Evolutionary conservation across 495 filamentous ascomycete genomes (phyloP), one percentile per base, ranked within the genome.

Genomic region (Rusavskia elegans): DNA sequence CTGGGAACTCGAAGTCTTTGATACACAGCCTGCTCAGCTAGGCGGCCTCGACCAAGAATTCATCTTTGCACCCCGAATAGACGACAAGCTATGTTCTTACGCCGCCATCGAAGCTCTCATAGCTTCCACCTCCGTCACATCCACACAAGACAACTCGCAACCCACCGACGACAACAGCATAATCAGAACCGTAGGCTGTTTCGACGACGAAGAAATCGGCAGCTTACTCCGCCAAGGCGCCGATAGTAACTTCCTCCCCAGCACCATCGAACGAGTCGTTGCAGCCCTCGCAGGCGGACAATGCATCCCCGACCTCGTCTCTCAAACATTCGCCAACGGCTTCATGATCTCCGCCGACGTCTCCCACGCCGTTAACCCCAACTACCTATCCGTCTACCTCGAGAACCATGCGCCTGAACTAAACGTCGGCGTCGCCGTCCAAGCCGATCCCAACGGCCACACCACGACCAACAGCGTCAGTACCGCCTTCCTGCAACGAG

Each of bases 1-100:
- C 66, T 98, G 92, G 92, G 92, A 98, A 60, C 78, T 96, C n/a
- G 92, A 98, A 65, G 82, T 98, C 32, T 98, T 81, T 62, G 92
- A 98, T 66, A 82, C 76, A 8, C 88, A 95, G 62, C 87, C 89
- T 8, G 90, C 87, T 16, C 77, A 80, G 29, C 70, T 89, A 21
- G 87, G 88, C 55, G 92, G 92, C 13, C 61, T 98, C 39, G 86
- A 92, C 58, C 88, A 87, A 63, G 92, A 96, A 57, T 80, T 98
- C 68, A 90, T 98, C 64, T 96, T 90, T 57, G 92, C 85, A 44
- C 87, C 88, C 52, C 83, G 92, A 44, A 88, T 98, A 59, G 92
- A 98, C 64, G 92, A 98, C 65, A 96, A 95, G 68, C 81, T 98
- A 50, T 96, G 92, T 74, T 89, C 84, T 48, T 98, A 83, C 76